phyloP scores from a whole-genome alignment of 164 flowering plant species.

The Magnolia changhungtana region DNA sequence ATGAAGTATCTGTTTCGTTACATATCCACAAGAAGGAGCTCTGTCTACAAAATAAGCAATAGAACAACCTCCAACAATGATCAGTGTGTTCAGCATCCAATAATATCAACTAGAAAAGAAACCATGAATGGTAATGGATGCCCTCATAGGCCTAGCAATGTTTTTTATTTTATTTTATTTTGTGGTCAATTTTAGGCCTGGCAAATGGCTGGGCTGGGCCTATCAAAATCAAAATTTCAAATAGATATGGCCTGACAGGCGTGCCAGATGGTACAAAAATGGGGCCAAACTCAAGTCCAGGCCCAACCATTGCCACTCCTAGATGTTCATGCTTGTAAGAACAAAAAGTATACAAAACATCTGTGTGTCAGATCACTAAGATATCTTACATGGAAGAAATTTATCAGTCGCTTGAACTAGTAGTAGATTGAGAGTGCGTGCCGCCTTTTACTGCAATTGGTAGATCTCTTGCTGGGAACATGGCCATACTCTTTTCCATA shows the following conservation, averaged over 20 bases:
- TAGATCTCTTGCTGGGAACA: slow-evolving; percentile 5
- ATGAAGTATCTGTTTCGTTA: too few relatives aligned
- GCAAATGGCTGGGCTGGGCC: too few relatives aligned
- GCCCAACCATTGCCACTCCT: too few relatives aligned
- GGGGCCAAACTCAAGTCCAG: too few relatives aligned
- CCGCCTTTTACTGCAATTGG: slow-evolving; percentile 9
- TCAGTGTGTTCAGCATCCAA: not conserved
- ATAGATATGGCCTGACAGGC: too few relatives aligned
- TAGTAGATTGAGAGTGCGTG: not conserved
- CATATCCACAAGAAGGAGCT: not conserved
- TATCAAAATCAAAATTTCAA: too few relatives aligned
- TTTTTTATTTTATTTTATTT: too few relatives aligned
- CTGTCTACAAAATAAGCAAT: slow-evolving; percentile 4
- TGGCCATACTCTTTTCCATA: not conserved
- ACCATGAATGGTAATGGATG: not conserved
- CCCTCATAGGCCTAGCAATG: not conserved
- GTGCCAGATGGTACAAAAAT: too few relatives aligned
- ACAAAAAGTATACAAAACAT: not conserved
- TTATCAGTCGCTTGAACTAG: slow-evolving; percentile 9
- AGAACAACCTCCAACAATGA: not conserved
- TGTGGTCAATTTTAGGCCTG: too few relatives aligned
- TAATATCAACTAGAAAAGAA: not conserved
- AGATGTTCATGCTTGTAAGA: not conserved
- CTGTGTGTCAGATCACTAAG: too few relatives aligned
- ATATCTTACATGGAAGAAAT: not conserved